These are phyloP conservation scores for Tricholoma terreum DNA, from an alignment of 768 basidiomycete species.

Conservation along the genomic window DNA sequence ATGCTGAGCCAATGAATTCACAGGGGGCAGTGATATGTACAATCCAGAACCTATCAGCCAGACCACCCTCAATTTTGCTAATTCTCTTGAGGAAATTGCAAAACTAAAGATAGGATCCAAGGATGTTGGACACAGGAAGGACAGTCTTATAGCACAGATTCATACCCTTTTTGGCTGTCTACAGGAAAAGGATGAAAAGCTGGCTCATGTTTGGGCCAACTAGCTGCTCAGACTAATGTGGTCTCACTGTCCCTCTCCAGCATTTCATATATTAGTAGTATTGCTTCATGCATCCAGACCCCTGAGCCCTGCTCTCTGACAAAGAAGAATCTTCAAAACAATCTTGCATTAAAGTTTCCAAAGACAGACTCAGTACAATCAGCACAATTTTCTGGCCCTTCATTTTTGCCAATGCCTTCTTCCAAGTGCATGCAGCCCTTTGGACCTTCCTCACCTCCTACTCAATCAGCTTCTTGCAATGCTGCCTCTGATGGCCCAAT, in stretches of 20 bases:
- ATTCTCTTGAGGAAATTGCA: neutral
- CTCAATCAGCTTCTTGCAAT: neutral
- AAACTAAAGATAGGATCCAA: neutral
- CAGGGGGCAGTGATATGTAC: neutral
- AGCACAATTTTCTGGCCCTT: too few relatives aligned
- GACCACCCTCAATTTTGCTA: neutral
- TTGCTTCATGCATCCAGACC: neutral
- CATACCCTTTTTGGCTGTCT: neutral
- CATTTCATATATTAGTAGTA: neutral
- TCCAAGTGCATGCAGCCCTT: neutral
- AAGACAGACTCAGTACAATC: neutral
- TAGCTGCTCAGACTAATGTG: neutral
- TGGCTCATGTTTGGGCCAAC: neutral
- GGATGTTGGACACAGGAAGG: too few relatives aligned
- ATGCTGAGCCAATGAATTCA: neutral
- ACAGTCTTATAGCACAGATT: neutral
- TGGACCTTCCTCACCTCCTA: neutral
- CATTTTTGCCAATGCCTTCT: neutral
- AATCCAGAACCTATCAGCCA: neutral
- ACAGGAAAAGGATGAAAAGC: neutral
- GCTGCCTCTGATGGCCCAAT: neutral
- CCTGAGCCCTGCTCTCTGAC: neutral
- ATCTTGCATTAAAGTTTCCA: neutral
- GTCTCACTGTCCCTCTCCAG: neutral
- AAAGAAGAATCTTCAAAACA: neutral